Conservation (phyloP, 306 rosid genomes). For the Luffa acutangula region DNA sequence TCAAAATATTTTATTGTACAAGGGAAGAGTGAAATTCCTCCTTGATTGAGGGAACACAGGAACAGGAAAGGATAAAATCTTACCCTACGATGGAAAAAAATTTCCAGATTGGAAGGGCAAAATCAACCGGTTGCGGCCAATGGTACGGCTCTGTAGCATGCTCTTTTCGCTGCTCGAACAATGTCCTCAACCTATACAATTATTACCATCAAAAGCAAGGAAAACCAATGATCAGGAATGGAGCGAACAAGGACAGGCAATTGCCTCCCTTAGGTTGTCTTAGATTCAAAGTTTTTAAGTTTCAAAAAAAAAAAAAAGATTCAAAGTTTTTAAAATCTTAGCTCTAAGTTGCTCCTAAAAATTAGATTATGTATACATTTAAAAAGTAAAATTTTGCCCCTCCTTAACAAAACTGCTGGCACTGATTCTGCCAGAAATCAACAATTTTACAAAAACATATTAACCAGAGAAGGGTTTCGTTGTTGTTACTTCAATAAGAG, state of each 20-base stretch:
- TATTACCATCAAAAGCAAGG: background rate
- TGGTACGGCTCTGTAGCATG: conserved; percentile 66
- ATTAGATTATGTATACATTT: background rate
- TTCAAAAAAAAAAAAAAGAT: no score
- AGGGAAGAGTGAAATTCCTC: background rate
- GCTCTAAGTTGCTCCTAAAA: background rate
- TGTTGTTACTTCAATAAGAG: background rate
- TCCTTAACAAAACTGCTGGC: background rate
- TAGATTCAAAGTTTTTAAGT: background rate
- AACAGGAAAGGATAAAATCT: background rate
- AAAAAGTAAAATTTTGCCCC: background rate
- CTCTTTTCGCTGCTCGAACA: conserved; percentile 94
- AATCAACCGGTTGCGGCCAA: conserved; percentile 62
- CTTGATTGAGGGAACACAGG: background rate
- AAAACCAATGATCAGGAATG: conserved; percentile 9
- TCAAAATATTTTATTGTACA: background rate
- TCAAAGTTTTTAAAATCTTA: background rate
- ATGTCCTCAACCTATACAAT: conserved; percentile 74
- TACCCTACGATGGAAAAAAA: background rate
- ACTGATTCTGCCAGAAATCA: background rate
- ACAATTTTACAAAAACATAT: background rate
- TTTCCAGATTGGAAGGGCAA: background rate
- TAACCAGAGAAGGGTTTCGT: background rate
- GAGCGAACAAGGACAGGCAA: background rate
- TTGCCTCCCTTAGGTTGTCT: background rate